Evolutionary conservation across 1,284 basidiomycete genomes (phyloP).

Genomic region (Ganoderma resinaceum): DNA sequence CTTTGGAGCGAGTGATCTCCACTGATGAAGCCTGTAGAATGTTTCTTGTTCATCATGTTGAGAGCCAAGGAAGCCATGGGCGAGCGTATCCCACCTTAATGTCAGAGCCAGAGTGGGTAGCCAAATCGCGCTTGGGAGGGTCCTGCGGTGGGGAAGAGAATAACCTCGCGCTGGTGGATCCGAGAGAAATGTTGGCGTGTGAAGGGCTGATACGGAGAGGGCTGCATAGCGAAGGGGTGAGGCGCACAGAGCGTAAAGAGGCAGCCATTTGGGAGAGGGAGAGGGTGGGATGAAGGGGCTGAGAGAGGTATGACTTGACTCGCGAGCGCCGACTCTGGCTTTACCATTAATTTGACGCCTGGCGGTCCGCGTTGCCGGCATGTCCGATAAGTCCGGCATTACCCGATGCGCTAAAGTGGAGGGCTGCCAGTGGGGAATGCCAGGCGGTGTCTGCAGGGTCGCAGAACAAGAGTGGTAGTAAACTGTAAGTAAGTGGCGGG

Average conservation of each 20-base stretch:
- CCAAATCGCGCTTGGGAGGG: slow-evolving; percentile 36
- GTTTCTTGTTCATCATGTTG: neutral
- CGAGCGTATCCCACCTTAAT: slow-evolving; percentile 35
- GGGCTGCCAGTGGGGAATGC: neutral
- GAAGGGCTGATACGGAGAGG: slow-evolving; percentile 14
- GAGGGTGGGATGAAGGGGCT: neutral
- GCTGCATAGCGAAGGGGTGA: slow-evolving; percentile 14
- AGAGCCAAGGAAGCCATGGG: neutral
- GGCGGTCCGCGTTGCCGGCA: neutral
- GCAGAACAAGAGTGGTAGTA: neutral
- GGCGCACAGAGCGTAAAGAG: slow-evolving; percentile 19
- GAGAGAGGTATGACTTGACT: neutral
- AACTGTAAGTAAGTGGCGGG: too few relatives aligned
- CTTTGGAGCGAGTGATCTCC: slow-evolving; percentile 54
- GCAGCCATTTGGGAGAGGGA: slow-evolving; percentile 19
- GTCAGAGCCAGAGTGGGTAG: slow-evolving; percentile 38
- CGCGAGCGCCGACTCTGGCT: neutral
- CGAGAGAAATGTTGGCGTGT: slow-evolving; percentile 18
- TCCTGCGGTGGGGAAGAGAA: slow-evolving; percentile 33
- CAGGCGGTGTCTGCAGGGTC: neutral
- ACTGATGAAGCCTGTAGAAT: slow-evolving; percentile 52
- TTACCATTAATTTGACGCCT: neutral
- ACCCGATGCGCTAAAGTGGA: neutral
- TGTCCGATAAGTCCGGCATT: slow-evolving; percentile 6
- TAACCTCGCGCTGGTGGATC: slow-evolving; percentile 25